Evolutionary conservation across 108 stramenopile species (phyloP).

Genomic region (Schizochytrium sp.): DNA sequence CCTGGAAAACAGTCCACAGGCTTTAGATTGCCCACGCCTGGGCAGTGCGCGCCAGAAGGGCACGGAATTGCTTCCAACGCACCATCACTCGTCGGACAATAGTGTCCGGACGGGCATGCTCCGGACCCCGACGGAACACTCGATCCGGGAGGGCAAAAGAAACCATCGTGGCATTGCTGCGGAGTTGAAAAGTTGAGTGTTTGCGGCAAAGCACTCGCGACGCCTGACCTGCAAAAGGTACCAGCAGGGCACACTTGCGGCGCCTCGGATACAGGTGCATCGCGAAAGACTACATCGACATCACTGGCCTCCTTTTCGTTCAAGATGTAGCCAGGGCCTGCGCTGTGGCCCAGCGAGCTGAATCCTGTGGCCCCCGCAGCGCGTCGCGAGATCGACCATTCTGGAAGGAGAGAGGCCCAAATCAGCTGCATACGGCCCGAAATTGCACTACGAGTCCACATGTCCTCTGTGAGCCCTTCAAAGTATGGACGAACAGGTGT

Average conservation of each 20-base stretch:
- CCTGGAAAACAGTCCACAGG: constrained; percentile 67
- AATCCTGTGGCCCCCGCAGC: not conserved
- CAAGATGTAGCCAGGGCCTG: not conserved
- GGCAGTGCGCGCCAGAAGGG: constrained; percentile 64
- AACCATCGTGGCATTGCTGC: constrained; percentile 68
- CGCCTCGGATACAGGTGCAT: constrained; percentile 31
- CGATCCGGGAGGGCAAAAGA: constrained; percentile 70
- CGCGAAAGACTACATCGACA: not conserved
- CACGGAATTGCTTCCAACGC: constrained; percentile 53
- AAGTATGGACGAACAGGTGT: not conserved
- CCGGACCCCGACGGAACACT: constrained; percentile 60
- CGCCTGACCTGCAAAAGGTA: constrained; percentile 58
- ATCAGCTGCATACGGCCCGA: not conserved
- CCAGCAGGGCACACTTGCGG: constrained; percentile 68
- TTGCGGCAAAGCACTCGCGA: constrained; percentile 27
- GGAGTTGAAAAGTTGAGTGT: constrained; percentile 63
- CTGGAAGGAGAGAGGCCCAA: not conserved
- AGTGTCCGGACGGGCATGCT: constrained; percentile 68
- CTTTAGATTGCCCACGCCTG: constrained; percentile 61
- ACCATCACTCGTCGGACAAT: constrained; percentile 48
- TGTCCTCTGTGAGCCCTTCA: not conserved
- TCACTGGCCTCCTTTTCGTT: not conserved
- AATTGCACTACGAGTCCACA: not conserved
- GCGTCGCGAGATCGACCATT: not conserved
- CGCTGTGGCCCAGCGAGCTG: not conserved